Evolutionary conservation across 352 stramenopile genomes (phyloP).

Genomic region (Phytopythium helicoides): DNA sequence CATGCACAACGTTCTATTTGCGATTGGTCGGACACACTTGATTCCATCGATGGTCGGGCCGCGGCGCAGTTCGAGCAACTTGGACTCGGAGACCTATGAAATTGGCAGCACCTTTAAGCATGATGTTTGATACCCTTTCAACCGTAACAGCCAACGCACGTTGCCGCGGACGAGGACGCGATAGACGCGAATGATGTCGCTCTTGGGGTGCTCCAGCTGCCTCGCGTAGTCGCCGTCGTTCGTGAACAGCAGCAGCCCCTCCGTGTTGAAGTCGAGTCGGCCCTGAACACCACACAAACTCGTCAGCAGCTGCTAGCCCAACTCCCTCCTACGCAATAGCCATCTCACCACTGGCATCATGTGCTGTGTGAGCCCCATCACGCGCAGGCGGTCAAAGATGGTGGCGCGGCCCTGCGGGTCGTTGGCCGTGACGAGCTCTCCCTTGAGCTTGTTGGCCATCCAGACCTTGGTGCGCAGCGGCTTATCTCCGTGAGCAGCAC

Average conservation of each 20-base stretch:
- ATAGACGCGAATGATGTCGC: slow-evolving; percentile 71
- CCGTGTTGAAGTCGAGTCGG: slow-evolving; percentile 91
- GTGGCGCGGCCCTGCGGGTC: slow-evolving; percentile 81
- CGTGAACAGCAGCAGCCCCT: slow-evolving; percentile 91
- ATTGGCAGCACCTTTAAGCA: not conserved
- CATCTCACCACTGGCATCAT: slow-evolving; percentile 88
- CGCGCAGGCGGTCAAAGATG: slow-evolving; percentile 84
- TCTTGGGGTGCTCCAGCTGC: slow-evolving; percentile 86
- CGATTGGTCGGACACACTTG: slow-evolving; percentile 33
- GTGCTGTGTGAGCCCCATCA: slow-evolving; percentile 80
- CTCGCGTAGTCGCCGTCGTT: slow-evolving; percentile 91
- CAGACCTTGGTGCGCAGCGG: slow-evolving; percentile 62
- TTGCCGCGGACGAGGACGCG: slow-evolving; percentile 80
- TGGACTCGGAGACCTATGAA: slow-evolving; percentile 64
- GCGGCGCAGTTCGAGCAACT: slow-evolving; percentile 71
- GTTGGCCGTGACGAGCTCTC: slow-evolving; percentile 78
- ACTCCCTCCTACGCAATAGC: no score
- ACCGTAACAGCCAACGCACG: slow-evolving; percentile 13
- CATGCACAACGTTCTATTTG: not conserved
- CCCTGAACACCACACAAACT: slow-evolving; percentile 29
- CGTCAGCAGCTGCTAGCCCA: no score
- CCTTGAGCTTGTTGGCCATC: slow-evolving; percentile 86
- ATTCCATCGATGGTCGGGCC: slow-evolving; percentile 81
- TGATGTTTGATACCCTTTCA: no score
- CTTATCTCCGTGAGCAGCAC: slow-evolving; percentile 2